Evolutionary conservation across 345 rosid species (phyloP).

Genomic region (Eucalyptus cloeziana): DNA sequence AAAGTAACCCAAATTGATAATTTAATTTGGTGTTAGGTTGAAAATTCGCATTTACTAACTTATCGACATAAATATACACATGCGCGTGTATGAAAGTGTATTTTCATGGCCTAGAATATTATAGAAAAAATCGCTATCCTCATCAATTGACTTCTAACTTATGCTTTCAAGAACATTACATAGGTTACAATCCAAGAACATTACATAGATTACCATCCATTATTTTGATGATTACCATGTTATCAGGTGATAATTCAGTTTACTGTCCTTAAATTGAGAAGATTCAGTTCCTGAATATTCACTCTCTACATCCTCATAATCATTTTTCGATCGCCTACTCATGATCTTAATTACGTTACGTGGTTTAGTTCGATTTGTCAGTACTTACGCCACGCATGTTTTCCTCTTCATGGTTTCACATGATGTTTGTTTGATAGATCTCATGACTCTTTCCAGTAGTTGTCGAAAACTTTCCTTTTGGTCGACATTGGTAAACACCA

Average conservation of each 20-base stretch:
- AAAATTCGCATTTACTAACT: neutral
- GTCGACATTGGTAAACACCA: neutral
- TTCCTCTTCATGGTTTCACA: neutral
- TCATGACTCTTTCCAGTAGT: neutral
- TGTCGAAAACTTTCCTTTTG: neutral
- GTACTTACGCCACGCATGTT: neutral
- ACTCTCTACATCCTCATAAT: neutral
- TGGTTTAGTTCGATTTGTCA: neutral
- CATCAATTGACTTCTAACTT: neutral
- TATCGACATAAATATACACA: rapidly evolving
- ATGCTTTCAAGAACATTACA: neutral
- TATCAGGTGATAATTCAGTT: neutral
- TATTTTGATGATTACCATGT: neutral
- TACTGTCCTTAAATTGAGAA: neutral
- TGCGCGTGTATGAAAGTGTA: neutral
- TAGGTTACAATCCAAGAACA: neutral
- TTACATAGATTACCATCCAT: neutral
- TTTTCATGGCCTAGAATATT: neutral
- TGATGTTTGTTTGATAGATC: neutral
- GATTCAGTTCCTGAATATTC: neutral
- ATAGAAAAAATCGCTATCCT: neutral
- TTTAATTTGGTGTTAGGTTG: neutral
- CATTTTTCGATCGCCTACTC: neutral
- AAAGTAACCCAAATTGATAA: neutral
- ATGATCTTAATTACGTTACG: neutral